Evolutionary conservation across 129 eudicot species (phyloP), one percentile per base, ranked within the genome.

Genomic region (Rutidosis leptorrhynchoides): DNA sequence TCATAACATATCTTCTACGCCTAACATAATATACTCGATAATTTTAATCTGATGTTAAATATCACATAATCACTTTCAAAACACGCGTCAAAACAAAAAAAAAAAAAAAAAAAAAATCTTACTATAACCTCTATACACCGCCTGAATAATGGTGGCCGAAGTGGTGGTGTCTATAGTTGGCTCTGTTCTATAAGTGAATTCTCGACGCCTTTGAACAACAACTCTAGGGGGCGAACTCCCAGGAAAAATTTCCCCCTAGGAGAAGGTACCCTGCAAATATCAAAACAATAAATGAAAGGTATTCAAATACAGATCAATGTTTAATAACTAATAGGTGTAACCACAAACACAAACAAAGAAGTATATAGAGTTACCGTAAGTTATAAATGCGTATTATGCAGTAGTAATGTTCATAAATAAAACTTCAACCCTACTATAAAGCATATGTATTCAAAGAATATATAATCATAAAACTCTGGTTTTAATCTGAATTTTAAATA

Each of bases 121-220:
- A 94, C 99, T 79, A 69, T 94, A 87, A 59, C 99, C 99, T 89
- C 99, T 83, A 62, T 77, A 89, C 0, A 87, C 87, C 1, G 99
- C 79, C 59, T 94, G 99, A 69, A 94, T 89, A 66, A 77, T 79
- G 73, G 86, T 94, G 43, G 99, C 99, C 0, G 88, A 68, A 78
- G 28, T 94, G 95, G 55, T 76, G 93, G 37, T 82, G 48, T 27
- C 82, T 57, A 81, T 49, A 26, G 95, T 86, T 58, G 91, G 93
- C 72, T 94, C 97, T 6, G 88, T 90, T 74, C 95, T 83, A 37
- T 65, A 70, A 23, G 40, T 76, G 29, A 64, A 58, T 75, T 71
- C 83, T 27, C 59, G n/a, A 35, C 60, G 84, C 15, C 45, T 79
- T 29, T 73, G 72, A 65, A 64, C 73, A n/a, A n/a, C n/a, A 14